These are phyloP conservation scores for Mrakia gelida DNA, from an alignment of 768 basidiomycete species.

Conservation along the genomic window DNA sequence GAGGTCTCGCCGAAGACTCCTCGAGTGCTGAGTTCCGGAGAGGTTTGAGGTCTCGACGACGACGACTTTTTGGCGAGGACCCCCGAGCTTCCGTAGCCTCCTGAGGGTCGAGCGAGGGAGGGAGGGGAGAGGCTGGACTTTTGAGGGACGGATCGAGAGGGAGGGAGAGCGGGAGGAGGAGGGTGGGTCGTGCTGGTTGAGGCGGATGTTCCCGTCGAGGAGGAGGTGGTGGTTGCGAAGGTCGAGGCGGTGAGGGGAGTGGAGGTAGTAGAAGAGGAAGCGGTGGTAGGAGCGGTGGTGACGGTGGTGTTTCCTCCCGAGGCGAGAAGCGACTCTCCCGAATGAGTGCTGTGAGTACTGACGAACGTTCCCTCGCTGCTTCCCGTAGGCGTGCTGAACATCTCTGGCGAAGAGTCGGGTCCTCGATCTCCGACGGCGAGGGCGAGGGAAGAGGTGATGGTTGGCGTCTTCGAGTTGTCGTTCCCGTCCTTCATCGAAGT, in stretches of 20 bases:
- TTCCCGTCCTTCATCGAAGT: not conserved
- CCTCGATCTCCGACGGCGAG: not conserved
- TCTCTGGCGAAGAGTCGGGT: not conserved
- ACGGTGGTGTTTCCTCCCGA: not conserved
- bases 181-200: not conserved
- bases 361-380: not conserved
- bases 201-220: not conserved
- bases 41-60: not conserved
- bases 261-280: not conserved
- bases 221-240: not conserved
- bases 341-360: not conserved
- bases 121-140: not conserved
- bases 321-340: not conserved
- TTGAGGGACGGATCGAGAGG: not conserved
- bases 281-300: not conserved
- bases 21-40: not conserved
- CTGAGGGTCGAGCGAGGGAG: conserved; percentile 6
- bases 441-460: not conserved
- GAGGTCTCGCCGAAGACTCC: not conserved
- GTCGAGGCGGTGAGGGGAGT: not conserved
- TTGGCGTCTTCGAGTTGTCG: not conserved
- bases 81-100: not conserved
- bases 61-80: not conserved
- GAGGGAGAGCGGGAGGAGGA: not conserved
- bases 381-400: too few species aligned